Conservation (phyloP, 2,329 filamentous ascomycete genomes). For the Stagonosporopsis rhizophila region DNA sequence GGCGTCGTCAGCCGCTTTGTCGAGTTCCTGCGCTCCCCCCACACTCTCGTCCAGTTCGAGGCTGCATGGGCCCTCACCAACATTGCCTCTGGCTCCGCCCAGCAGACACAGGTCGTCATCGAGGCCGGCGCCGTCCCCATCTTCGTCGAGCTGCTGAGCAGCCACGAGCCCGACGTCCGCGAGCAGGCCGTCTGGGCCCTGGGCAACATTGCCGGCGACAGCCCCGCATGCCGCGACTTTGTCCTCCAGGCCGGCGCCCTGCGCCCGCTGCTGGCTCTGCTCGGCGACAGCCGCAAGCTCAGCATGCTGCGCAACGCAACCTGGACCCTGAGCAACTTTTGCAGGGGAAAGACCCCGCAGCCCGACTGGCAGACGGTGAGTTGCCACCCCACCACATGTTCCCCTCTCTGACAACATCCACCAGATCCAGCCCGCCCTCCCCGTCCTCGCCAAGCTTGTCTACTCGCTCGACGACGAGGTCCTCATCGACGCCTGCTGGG, state of each 20-base stretch:
- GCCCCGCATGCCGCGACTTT: slow-evolving; percentile 95
- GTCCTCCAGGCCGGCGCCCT: slow-evolving; percentile 91
- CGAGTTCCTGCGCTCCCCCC: slow-evolving; percentile 95
- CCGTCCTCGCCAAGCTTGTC: slow-evolving; percentile 94
- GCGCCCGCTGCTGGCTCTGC: slow-evolving; percentile 84
- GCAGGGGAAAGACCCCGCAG: slow-evolving; percentile 98
- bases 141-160: slow-evolving; percentile 94
- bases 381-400: too few relatives aligned
- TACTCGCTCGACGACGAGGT: slow-evolving; percentile 99
- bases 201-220: slow-evolving; percentile 98
- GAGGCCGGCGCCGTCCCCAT: slow-evolving; percentile 98
- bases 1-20: slow-evolving; percentile 97
- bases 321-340: slow-evolving; percentile 99
- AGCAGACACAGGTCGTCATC: slow-evolving; percentile 98
- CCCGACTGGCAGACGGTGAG: slow-evolving; percentile 95
- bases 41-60: slow-evolving; percentile 98
- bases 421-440: slow-evolving; percentile 91
- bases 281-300: slow-evolving; percentile 97
- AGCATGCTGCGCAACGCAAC: slow-evolving; percentile 99
- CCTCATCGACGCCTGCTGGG: slow-evolving; percentile 98
- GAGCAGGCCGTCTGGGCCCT: slow-evolving; percentile 99
- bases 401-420: slow-evolving; percentile 18
- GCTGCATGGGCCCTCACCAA: slow-evolving; percentile 99
- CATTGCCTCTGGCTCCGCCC: slow-evolving; percentile 95
- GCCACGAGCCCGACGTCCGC: slow-evolving; percentile 95